Conservation (phyloP, 129 eudicot species). For the Glebionis coronaria region DNA sequence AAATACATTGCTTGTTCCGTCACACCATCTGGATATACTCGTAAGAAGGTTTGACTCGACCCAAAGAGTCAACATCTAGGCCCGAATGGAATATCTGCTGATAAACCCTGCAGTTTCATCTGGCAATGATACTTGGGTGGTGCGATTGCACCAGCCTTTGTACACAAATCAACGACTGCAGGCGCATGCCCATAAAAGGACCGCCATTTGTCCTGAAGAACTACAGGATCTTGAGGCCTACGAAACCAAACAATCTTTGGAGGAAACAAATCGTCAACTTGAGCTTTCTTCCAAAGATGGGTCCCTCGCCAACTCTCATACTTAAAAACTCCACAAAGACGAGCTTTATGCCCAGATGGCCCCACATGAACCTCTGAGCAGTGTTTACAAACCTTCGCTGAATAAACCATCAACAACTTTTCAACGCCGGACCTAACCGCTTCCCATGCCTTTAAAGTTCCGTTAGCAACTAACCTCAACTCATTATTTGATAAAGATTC, state of each 20-base stretch:
- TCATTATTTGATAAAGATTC: constrained; percentile 45
- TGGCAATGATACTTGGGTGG: constrained; percentile 58
- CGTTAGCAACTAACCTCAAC: constrained; percentile 33
- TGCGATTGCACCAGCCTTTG: constrained; percentile 67
- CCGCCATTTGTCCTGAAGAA: constrained; percentile 61
- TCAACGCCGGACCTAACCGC: constrained; percentile 57
- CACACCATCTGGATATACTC: neutral
- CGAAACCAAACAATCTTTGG: constrained; percentile 70
- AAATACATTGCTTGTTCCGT: neutral
- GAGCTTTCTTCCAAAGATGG: constrained; percentile 86
- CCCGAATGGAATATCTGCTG: constrained; percentile 41
- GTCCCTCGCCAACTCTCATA: constrained; percentile 70
- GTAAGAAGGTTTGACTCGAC: neutral
- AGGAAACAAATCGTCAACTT: constrained; percentile 79
- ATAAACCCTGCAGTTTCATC: constrained; percentile 84
- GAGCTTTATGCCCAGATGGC: constrained; percentile 95
- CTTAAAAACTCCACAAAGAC: constrained; percentile 86
- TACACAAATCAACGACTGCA: constrained; percentile 82
- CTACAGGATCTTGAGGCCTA: constrained; percentile 78
- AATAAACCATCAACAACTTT: constrained; percentile 66
- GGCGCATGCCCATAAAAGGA: constrained; percentile 89
- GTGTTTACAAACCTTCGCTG: constrained; percentile 70
- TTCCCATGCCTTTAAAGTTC: constrained; percentile 82
- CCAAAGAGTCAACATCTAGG: constrained; percentile 10
- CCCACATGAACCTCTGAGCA: constrained; percentile 93